phyloP scores from a whole-genome alignment of 805 yeast genomes.

The Wickerhamia fluorescens region DNA sequence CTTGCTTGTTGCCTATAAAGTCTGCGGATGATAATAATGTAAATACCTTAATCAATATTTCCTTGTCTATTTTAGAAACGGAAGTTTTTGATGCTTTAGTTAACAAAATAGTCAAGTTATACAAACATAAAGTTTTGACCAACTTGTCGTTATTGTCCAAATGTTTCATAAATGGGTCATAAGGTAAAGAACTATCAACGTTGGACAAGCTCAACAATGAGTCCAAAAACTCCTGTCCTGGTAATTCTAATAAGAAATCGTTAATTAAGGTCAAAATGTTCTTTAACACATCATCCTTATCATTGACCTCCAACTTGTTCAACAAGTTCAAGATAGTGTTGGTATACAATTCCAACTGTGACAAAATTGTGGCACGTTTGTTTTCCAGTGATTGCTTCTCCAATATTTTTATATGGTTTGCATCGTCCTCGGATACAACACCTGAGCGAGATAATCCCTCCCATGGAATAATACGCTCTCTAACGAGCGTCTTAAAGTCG shows the following conservation, averaged over 20 bases:
- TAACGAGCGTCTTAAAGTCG: slow-evolving; percentile 58
- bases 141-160: slow-evolving; percentile 51
- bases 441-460: slow-evolving; percentile 78
- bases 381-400: slow-evolving; percentile 42
- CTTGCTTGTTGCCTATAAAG: slow-evolving; percentile 24
- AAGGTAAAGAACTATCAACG: slow-evolving; percentile 44
- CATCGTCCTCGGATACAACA: slow-evolving; percentile 61
- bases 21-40: slow-evolving; percentile 25
- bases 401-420: slow-evolving; percentile 48
- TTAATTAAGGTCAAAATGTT: slow-evolving; percentile 55
- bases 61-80: slow-evolving; percentile 26
- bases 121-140: slow-evolving; percentile 48
- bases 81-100: slow-evolving; percentile 14
- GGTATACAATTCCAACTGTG: slow-evolving; percentile 46
- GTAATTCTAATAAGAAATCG: slow-evolving; percentile 43
- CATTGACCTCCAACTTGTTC: slow-evolving; percentile 34
- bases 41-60: slow-evolving; percentile 32
- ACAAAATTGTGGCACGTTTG: slow-evolving; percentile 33
- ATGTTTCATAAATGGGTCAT: slow-evolving; percentile 44
- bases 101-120: slow-evolving; percentile 47
- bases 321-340: slow-evolving; percentile 49
- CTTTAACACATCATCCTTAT: slow-evolving; percentile 59
- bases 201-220: slow-evolving; percentile 37
- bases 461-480: slow-evolving; percentile 86
- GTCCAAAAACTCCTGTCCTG: slow-evolving; percentile 24